Conservation (phyloP, 2,329 filamentous ascomycete species). For the Stagonosporopsis rhizophila region DNA sequence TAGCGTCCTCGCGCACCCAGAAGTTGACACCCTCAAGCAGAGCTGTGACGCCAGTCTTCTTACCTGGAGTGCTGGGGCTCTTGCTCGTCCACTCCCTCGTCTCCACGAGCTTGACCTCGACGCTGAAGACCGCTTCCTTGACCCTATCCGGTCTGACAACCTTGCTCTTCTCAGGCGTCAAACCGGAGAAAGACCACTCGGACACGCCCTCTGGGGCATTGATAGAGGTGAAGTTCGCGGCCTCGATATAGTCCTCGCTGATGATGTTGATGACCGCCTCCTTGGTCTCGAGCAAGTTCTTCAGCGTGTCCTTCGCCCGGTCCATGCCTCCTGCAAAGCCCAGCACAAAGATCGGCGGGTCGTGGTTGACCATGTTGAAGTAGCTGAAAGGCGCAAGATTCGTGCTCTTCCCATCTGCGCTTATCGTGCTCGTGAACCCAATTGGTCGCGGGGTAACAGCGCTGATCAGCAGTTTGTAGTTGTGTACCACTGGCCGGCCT, state of each 20-base stretch:
- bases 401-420: constrained; percentile 66
- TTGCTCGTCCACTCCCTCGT: constrained; percentile 79
- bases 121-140: constrained; percentile 79
- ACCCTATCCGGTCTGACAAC: constrained; percentile 76
- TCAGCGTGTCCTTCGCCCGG: constrained; percentile 77
- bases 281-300: constrained; percentile 72
- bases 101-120: constrained; percentile 81
- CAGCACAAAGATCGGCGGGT: constrained; percentile 82
- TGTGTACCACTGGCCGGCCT: constrained; percentile 71
- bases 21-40: constrained; percentile 86
- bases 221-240: constrained; percentile 80
- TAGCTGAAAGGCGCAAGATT: constrained; percentile 92
- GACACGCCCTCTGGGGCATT: constrained; percentile 78
- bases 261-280: constrained; percentile 88
- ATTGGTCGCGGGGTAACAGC: constrained; percentile 84
- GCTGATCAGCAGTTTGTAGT: constrained; percentile 93
- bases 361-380: constrained; percentile 82
- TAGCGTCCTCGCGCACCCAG: constrained; percentile 87
- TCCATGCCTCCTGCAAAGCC: constrained; percentile 65
- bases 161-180: constrained; percentile 72
- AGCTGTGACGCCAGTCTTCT: constrained; percentile 75
- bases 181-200: constrained; percentile 80
- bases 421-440: constrained; percentile 66
- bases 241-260: constrained; percentile 82
- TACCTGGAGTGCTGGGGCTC: constrained; percentile 65